phyloP scores from a whole-genome alignment of 2,329 filamentous ascomycete genomes.

The Pezizomycotina sp. region DNA sequence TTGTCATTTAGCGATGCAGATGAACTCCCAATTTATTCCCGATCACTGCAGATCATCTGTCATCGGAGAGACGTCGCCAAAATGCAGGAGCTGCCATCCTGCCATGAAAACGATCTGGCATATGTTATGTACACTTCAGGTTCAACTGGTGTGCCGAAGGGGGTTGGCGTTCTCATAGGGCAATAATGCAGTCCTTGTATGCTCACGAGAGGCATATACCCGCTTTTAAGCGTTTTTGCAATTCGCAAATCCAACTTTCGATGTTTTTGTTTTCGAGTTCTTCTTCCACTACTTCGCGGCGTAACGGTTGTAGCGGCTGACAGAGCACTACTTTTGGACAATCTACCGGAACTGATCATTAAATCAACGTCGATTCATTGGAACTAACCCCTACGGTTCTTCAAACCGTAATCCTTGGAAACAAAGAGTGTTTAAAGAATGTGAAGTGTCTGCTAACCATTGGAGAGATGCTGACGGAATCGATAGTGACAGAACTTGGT shows the following conservation, averaged over 20 bases:
- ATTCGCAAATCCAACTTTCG: slow-evolving; percentile 82
- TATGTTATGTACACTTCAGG: slow-evolving; percentile 93
- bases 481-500: slow-evolving; percentile 66
- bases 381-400: slow-evolving; percentile 83
- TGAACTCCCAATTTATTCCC: no score
- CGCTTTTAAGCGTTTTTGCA: slow-evolving; percentile 65
- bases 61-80: no score
- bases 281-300: slow-evolving; percentile 68
- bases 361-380: slow-evolving; percentile 58
- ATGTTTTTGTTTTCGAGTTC: slow-evolving; percentile 87
- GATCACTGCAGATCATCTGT: no score
- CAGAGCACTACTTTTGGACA: slow-evolving; percentile 52
- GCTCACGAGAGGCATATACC: slow-evolving; percentile 69
- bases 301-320: slow-evolving; percentile 56
- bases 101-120: slow-evolving; percentile 44
- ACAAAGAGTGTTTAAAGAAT: slow-evolving; percentile 47
- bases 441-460: slow-evolving; percentile 66
- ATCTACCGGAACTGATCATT: slow-evolving; percentile 53
- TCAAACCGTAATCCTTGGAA: slow-evolving; percentile 50
- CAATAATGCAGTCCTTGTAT: slow-evolving; percentile 65
- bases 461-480: slow-evolving; percentile 74
- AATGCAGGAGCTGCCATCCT: no score
- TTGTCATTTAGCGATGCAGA: no score
- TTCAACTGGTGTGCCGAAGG: slow-evolving; percentile 77
- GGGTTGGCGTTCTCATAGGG: no score